Conservation (phyloP, 495 filamentous ascomycete genomes). For the Aspergillus egyptiacus region DNA sequence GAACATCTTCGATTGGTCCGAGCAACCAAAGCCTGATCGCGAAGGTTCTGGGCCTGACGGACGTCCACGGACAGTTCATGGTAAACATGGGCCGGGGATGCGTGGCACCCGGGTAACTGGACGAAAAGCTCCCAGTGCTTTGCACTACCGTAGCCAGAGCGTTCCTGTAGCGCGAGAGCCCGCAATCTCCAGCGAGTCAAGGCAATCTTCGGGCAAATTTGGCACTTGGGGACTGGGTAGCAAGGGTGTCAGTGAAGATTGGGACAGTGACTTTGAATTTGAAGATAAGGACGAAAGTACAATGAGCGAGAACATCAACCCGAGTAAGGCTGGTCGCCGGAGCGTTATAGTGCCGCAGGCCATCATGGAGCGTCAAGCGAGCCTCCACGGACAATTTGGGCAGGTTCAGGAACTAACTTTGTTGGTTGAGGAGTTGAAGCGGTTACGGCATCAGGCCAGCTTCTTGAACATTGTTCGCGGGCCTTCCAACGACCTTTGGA, state of each 20-base stretch:
- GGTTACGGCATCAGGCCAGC: constrained; percentile 56
- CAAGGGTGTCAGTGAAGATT: constrained; percentile 78
- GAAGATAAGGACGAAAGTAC: constrained; percentile 44
- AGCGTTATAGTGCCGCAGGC: constrained; percentile 73
- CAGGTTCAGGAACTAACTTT: constrained; percentile 80
- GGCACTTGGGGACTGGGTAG: constrained; percentile 82
- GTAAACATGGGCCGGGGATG: constrained; percentile 69
- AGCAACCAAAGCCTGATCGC: constrained; percentile 53
- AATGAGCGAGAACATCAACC: constrained; percentile 23
- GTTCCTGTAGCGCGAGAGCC: constrained; percentile 77
- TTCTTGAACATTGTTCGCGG: constrained; percentile 61
- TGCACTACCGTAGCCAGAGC: constrained; percentile 90
- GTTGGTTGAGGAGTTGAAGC: constrained; percentile 74
- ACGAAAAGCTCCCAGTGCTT: constrained; percentile 67
- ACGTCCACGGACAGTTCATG: constrained; percentile 84
- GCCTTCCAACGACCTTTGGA: constrained; percentile 60
- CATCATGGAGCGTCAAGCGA: constrained; percentile 79
- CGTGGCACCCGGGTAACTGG: constrained; percentile 68
- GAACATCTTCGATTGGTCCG: constrained; percentile 82
- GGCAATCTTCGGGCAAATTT: constrained; percentile 67
- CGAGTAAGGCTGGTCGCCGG: constrained; percentile 23
- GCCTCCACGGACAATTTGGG: constrained; percentile 77
- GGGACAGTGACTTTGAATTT: constrained; percentile 80
- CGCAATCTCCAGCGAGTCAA: constrained; percentile 44
- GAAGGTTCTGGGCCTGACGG: constrained; percentile 47